Evolutionary conservation across 1,139 yeast genomes (phyloP).

Genomic region (Geotrichum bryndzae): DNA sequence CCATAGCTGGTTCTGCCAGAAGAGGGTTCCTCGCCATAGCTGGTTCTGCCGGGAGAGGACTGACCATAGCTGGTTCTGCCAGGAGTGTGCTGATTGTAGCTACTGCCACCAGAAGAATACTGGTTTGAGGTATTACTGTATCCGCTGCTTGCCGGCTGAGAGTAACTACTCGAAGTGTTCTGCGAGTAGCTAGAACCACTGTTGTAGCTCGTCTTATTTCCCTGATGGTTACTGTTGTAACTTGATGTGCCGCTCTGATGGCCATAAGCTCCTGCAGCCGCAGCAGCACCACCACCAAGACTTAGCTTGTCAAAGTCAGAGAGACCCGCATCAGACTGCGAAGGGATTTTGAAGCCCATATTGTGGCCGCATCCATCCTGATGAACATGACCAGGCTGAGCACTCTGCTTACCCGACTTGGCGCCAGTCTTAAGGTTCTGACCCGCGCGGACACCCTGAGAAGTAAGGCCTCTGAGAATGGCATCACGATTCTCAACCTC

Average conservation of each 20-base stretch:
- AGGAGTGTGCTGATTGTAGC: background rate
- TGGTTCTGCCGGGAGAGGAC: background rate
- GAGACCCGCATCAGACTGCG: background rate
- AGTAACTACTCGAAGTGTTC: background rate
- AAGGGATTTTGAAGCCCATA: conserved; percentile 14
- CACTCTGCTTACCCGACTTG: background rate
- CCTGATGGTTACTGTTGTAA: background rate
- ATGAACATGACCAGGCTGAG: conserved; percentile 8
- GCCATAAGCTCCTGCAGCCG: background rate
- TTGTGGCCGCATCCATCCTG: conserved; percentile 15
- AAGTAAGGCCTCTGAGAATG: conserved; percentile 21
- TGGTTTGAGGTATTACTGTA: background rate
- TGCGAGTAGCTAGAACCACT: background rate
- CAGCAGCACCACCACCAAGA: background rate
- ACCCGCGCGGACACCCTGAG: conserved; percentile 25
- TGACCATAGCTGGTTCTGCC: background rate
- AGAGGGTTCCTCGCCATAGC: background rate
- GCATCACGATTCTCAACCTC: conserved; percentile 16
- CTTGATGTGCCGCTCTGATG: background rate
- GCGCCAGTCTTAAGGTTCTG: conserved; percentile 9
- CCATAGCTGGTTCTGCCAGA: background rate
- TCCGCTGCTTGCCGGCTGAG: background rate
- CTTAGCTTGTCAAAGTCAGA: background rate
- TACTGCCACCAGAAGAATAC: background rate
- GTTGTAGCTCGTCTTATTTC: background rate